Conservation (phyloP, 495 filamentous ascomycete genomes). For the Sabuloglossum arenarium region DNA sequence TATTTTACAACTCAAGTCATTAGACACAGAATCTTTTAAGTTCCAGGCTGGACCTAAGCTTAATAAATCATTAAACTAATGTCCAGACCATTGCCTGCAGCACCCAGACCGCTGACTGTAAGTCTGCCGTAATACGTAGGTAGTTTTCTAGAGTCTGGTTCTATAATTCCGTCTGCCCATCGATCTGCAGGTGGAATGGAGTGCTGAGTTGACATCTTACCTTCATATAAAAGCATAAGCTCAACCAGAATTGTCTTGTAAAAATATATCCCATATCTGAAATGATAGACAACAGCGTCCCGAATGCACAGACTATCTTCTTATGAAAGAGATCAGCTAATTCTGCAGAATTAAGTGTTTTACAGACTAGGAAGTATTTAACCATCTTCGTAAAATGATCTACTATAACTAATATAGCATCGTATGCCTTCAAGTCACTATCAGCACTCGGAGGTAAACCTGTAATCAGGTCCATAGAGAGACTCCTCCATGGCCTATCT, state of each 20-base stretch:
- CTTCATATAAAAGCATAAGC: slow-evolving; percentile 1
- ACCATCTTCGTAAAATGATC: slow-evolving; percentile 7
- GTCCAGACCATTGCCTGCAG: too few relatives aligned
- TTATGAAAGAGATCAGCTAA: not conserved
- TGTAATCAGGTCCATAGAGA: slow-evolving; percentile 10
- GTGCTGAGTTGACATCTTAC: not conserved
- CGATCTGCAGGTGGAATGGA: slow-evolving; percentile 2
- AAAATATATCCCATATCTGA: slow-evolving; percentile 2
- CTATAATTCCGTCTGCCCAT: slow-evolving; percentile 2
- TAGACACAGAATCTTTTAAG: too few relatives aligned
- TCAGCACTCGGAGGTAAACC: not conserved
- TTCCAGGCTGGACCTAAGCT: too few relatives aligned
- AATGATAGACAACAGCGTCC: not conserved
- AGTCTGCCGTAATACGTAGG: too few relatives aligned
- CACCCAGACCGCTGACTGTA: too few relatives aligned
- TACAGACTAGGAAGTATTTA: not conserved
- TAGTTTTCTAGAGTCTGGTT: slow-evolving; percentile 2
- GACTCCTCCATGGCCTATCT: slow-evolving; percentile 3
- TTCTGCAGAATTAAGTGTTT: not conserved
- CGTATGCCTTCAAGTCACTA: not conserved
- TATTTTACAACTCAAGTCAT: too few relatives aligned
- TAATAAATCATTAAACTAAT: too few relatives aligned
- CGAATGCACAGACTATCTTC: not conserved
- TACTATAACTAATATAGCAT: slow-evolving; percentile 5
- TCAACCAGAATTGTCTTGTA: not conserved